These are phyloP conservation scores for Xylariaceae sp. DNA, from an alignment of 2,329 filamentous ascomycete species.

Conservation along the genomic window DNA sequence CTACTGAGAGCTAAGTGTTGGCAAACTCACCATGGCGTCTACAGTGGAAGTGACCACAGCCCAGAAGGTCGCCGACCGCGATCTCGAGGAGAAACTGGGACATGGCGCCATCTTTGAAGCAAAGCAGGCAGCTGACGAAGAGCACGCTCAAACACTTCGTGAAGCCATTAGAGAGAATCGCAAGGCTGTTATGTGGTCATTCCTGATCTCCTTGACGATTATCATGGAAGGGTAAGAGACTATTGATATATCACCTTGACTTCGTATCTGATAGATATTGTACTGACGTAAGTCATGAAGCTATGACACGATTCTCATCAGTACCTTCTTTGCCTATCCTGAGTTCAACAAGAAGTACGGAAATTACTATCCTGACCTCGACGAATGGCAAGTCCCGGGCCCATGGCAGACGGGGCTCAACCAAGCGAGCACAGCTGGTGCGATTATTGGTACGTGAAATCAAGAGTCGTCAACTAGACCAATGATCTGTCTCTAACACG, in stretches of 20 bases:
- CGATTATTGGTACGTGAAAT: constrained; percentile 27
- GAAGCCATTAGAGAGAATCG: constrained; percentile 30
- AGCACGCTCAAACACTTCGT: constrained; percentile 29
- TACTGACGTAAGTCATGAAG: constrained; percentile 14
- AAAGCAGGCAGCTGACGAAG: constrained; percentile 31
- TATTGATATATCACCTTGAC: not conserved
- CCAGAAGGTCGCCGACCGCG: constrained; percentile 30
- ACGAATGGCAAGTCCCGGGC: constrained; percentile 28
- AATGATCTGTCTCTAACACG: not conserved
- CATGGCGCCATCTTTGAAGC: constrained; percentile 28
- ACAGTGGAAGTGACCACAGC: constrained; percentile 16
- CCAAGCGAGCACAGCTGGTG: constrained; percentile 30
- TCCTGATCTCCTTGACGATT: constrained; percentile 32
- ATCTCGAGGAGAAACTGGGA: constrained; percentile 31
- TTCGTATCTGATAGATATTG: not conserved
- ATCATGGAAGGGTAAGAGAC: constrained; percentile 33
- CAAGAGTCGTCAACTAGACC: not conserved
- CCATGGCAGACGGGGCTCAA: constrained; percentile 31
- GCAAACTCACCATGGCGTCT: constrained; percentile 20
- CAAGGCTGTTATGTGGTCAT: constrained; percentile 31
- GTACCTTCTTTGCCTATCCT: constrained; percentile 32
- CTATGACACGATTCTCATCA: constrained; percentile 32
- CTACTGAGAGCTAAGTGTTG: too few species aligned
- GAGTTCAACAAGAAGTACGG: constrained; percentile 32
- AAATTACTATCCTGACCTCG: constrained; percentile 19